Conservation (phyloP, 805 yeast genomes). For the Candida verbasci region DNA sequence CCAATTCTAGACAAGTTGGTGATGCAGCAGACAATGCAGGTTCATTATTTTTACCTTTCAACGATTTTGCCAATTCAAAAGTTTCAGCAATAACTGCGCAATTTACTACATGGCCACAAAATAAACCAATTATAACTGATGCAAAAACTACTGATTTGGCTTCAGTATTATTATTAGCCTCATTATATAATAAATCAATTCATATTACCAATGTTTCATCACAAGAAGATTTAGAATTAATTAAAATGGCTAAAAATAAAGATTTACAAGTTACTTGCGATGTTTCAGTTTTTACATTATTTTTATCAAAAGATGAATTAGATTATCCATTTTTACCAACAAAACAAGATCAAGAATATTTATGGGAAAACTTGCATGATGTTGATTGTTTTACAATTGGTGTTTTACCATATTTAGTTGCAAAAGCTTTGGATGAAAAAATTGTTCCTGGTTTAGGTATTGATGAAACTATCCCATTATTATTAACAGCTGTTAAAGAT, state of each 20-base stretch:
- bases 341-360: conserved; percentile 69
- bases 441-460: conserved; percentile 73
- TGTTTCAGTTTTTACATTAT: conserved; percentile 75
- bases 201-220: conserved; percentile 85
- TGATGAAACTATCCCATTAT: conserved; percentile 74
- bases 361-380: conserved; percentile 70
- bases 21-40: conserved; percentile 66
- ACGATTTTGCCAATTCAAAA: conserved; percentile 61
- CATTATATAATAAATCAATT: conserved; percentile 76
- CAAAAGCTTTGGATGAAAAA: conserved; percentile 57
- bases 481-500: conserved; percentile 73
- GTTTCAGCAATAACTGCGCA: conserved; percentile 78
- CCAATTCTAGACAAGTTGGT: conserved; percentile 58
- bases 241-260: conserved; percentile 80
- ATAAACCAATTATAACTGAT: conserved; percentile 85
- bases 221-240: conserved; percentile 76
- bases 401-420: conserved; percentile 66
- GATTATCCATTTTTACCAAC: conserved; percentile 74
- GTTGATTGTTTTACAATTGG: conserved; percentile 91
- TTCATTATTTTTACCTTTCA: conserved; percentile 77
- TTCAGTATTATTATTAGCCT: conserved; percentile 83
- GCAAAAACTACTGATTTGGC: conserved; percentile 91
- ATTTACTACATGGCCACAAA: conserved; percentile 77
- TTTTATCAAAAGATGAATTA: conserved; percentile 67
- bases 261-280: conserved; percentile 84